Conservation (phyloP, 192 early-diverging fungal species). For the Powellomyces hirtus region DNA sequence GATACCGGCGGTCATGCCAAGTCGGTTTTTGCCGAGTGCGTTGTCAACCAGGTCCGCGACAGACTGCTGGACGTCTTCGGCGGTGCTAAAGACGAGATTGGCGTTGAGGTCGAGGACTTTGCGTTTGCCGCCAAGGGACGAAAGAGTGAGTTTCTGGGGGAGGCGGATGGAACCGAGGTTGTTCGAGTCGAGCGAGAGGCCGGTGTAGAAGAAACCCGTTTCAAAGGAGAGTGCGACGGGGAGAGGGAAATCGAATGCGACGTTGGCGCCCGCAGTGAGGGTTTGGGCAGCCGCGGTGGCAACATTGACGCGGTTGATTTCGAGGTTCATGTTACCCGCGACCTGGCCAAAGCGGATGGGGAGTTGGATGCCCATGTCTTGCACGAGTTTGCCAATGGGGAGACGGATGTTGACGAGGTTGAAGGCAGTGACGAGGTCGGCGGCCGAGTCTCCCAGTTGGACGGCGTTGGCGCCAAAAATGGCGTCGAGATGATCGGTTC, state of each 20-base stretch:
- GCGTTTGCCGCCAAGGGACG: neutral
- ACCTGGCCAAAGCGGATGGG: conserved; percentile 17
- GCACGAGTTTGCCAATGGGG: neutral
- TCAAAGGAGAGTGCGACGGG: conserved; percentile 20
- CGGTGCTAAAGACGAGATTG: conserved; percentile 16
- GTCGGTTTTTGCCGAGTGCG: neutral
- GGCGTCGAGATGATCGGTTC: conserved; percentile 6
- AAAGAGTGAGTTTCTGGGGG: neutral
- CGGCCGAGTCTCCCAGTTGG: conserved; percentile 16
- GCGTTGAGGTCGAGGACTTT: conserved; percentile 7
- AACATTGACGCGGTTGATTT: neutral
- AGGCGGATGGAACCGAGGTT: conserved; percentile 15
- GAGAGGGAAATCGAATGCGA: conserved; percentile 21
- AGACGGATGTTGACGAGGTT: conserved; percentile 22
- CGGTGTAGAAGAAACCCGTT: conserved; percentile 25
- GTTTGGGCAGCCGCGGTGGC: conserved; percentile 9
- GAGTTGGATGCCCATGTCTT: conserved; percentile 16
- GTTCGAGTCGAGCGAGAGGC: neutral
- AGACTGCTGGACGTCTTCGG: neutral
- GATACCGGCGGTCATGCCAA: conserved; percentile 10
- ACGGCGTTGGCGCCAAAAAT: conserved; percentile 5
- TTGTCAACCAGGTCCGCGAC: conserved; percentile 29
- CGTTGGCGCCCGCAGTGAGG: conserved; percentile 6
- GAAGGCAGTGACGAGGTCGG: conserved; percentile 31
- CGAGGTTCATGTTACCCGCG: conserved; percentile 14